A percentile compares a stretch with the other conserved stretches of the same genome.
Evolutionary conservation across 768 basidiomycete genomes (phyloP).

Genomic region (Plicaturopsis crispa): DNA sequence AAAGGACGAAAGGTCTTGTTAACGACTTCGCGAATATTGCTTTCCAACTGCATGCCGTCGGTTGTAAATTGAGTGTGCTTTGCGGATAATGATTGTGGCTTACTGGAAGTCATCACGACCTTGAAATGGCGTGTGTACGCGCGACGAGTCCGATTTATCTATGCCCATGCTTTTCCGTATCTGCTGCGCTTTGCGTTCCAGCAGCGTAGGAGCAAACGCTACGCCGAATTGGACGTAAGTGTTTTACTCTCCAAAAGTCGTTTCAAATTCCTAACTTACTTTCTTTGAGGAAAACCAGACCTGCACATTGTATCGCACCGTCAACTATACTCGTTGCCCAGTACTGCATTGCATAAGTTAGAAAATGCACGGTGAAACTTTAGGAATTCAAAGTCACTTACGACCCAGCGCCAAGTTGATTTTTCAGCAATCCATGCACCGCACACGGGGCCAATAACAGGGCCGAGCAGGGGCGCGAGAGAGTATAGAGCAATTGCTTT

Average conservation of each 20-base stretch:
- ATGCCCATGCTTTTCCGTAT: conserved; percentile 37
- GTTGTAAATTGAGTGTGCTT: too few relatives aligned
- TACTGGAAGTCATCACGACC: conserved; percentile 22
- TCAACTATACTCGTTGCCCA: conserved; percentile 60
- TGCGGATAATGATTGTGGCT: too few relatives aligned
- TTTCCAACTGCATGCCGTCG: conserved; percentile 45
- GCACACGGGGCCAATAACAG: too few relatives aligned
- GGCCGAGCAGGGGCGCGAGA: conserved; percentile 56
- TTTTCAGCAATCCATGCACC: conserved; percentile 50
- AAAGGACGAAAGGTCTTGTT: conserved; percentile 59
- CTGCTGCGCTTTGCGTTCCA: conserved; percentile 33
- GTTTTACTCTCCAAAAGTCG: too few relatives aligned
- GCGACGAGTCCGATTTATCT: conserved; percentile 32
- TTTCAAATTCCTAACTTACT: conserved; percentile 32
- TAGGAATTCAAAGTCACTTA: too few relatives aligned
- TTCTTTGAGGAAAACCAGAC: conserved; percentile 54
- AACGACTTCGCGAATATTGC: conserved; percentile 45
- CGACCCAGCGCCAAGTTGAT: conserved; percentile 73
- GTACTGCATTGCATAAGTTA: too few relatives aligned
- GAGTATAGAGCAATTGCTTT: conserved; percentile 58
- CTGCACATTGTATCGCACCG: conserved; percentile 43
- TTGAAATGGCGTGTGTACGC: conserved; percentile 43
- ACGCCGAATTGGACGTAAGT: too few relatives aligned
- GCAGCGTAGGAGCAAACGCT: conserved; percentile 22
- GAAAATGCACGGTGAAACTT: too few relatives aligned